Base-by-base conservation (phyloP, 2,329 filamentous ascomycete genomes). In the Neopestalotiopsis clavispora region DNA sequence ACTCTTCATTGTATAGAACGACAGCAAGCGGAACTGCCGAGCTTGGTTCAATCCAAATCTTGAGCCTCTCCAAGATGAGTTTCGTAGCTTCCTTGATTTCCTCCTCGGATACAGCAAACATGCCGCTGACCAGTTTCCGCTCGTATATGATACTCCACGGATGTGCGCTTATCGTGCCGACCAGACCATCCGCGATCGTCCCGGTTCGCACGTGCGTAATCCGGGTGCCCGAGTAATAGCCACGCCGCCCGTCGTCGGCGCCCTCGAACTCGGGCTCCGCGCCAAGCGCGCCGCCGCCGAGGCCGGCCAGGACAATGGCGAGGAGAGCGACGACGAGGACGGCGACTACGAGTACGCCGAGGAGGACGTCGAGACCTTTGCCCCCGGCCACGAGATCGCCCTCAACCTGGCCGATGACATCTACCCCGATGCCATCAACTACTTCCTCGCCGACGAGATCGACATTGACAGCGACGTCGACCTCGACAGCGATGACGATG, bases 21-120 rank as follows among this genome's bases (percentile, higher is more conserved):
- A 93, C 92, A 0, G 95, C 95, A 70, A 98, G 79, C 1, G 90
- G 89, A 13, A 98, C 94, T 1, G 91, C 94, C 0, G 92, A 89
- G 80, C 91, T 95, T 28, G 95, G 95, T 84, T 98, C 95, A 10
- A 98, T 90, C 28, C 97, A 90, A 60, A 97, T 82, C 88, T 98
- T 98, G 85, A 96, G 90, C 69, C 95, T 84, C 87, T 98, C 95
- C 71, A 95, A 82, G 40, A 97, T 91, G 70, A 98, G 80, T 70
- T 87, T 83, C 88, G 97, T 87, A 12, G 95, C 92, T 23, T 84
- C 85, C 75, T 87, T 86, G 78, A 98, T 98, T 84, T 97, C 89
- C 66, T 91, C 90, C 80, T 98, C 95, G 1, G 85, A 89, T 1
- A 97, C 95, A 67, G 88, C 87, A 80, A 89, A 90, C 74, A 97